These are phyloP conservation scores for Tetraselmis chui DNA, from an alignment of 139 green algal genomes.

Conservation along the genomic window DNA sequence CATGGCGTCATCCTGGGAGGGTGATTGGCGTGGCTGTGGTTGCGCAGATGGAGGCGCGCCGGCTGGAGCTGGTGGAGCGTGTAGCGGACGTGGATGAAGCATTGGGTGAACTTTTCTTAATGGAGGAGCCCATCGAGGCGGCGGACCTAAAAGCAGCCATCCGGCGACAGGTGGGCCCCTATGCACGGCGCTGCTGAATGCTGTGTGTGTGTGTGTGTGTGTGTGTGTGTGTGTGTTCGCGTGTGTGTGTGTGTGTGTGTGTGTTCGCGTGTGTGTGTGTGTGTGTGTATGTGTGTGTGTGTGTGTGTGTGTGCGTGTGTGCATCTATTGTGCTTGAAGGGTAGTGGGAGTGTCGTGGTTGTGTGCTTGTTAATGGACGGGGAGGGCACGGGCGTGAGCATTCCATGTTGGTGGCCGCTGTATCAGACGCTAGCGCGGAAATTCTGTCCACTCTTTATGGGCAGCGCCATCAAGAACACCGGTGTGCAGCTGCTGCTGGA, in stretches of 20 bases:
- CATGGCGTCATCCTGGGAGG: background rate
- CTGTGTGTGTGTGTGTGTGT: too few relatives aligned
- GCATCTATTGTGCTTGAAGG: too few relatives aligned
- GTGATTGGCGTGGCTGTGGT: background rate
- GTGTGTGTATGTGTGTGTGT: too few relatives aligned
- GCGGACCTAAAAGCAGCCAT: slow-evolving; percentile 69
- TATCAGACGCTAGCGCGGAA: slow-evolving; percentile 61
- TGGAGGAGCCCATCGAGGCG: slow-evolving; percentile 61
- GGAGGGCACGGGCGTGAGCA: too few relatives aligned
- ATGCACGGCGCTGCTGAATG: too few relatives aligned
- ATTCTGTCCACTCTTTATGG: slow-evolving; percentile 95
- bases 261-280: too few relatives aligned
- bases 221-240: too few relatives aligned
- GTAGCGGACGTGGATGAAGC: slow-evolving; percentile 83
- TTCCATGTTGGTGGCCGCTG: too few relatives aligned
- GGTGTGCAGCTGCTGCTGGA: slow-evolving; percentile 78
- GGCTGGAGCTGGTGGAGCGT: slow-evolving; percentile 65
- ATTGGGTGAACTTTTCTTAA: slow-evolving; percentile 85
- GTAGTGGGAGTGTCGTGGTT: too few relatives aligned
- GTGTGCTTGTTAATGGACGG: background rate
- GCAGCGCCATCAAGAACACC: slow-evolving; percentile 86
- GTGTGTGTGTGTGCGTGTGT: too few relatives aligned
- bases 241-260: too few relatives aligned
- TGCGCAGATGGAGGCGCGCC: slow-evolving; percentile 25
- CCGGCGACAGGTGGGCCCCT: slow-evolving; percentile 21